These are phyloP conservation scores for Tieghemostelium lacteum DNA, from an alignment of 78 protist genomes.

Conservation along the genomic window DNA sequence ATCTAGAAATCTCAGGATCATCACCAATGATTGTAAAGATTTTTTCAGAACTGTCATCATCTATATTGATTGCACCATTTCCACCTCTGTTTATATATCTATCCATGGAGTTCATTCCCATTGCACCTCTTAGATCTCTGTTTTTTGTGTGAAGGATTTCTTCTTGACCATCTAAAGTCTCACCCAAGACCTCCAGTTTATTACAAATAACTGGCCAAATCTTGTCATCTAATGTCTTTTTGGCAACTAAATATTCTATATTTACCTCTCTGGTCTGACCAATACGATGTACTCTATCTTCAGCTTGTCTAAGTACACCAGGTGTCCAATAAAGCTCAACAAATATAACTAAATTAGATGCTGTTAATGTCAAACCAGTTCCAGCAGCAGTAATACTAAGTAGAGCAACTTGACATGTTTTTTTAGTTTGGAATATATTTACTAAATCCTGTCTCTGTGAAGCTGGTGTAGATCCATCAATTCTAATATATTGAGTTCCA, in stretches of 20 bases:
- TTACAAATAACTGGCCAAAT: slow-evolving; percentile 80
- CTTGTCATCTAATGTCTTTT: slow-evolving; percentile 65
- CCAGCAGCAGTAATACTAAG: slow-evolving; percentile 92
- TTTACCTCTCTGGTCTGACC: slow-evolving; percentile 73
- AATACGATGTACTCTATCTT: slow-evolving; percentile 85
- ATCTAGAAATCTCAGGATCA: slow-evolving; percentile 16
- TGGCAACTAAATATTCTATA: slow-evolving; percentile 67
- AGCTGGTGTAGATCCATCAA: slow-evolving; percentile 88
- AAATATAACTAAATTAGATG: slow-evolving; percentile 88
- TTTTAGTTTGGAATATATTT: slow-evolving; percentile 72
- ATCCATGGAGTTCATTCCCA: background rate
- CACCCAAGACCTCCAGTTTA: slow-evolving; percentile 69
- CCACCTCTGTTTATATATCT: background rate
- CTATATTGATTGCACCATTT: background rate
- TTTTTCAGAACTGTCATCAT: slow-evolving; percentile 21
- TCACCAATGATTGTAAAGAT: slow-evolving; percentile 37
- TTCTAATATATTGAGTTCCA: slow-evolving; percentile 76
- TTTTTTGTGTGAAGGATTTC: slow-evolving; percentile 31
- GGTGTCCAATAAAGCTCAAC: slow-evolving; percentile 93
- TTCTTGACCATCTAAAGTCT: slow-evolving; percentile 77
- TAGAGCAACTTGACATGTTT: slow-evolving; percentile 84
- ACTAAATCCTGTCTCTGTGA: slow-evolving; percentile 72
- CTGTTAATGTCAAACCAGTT: slow-evolving; percentile 90
- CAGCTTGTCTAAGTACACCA: slow-evolving; percentile 85
- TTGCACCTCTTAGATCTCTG: slow-evolving; percentile 16